Evolutionary conservation across 768 basidiomycete genomes (phyloP), one percentile per base, ranked within the genome.

Genomic region (Phylloporus sp.): DNA sequence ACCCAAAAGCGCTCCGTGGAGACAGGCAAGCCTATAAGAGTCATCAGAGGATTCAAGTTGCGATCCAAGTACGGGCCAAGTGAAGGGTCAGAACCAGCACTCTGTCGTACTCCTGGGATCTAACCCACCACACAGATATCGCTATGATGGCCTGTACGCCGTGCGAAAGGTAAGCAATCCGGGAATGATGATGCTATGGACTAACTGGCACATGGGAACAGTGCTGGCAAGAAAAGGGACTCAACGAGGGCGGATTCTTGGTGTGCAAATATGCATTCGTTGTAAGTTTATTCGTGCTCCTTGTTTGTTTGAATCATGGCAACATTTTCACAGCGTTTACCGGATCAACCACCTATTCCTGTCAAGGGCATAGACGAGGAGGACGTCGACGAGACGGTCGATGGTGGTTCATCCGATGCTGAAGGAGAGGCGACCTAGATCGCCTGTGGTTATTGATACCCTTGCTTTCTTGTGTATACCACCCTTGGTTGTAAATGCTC

Each of bases 201-300:
- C 34, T 26, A 18, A 38, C 40, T 13, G 45, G 28, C 16, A 10
- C 4, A 22, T 9, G 7, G 41, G 4, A 31, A 7, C 56, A 89
- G 83, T 85, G 82, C 5, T 91, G 88, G 88, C 77, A 78, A 67
- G 89, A 86, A 56, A 73, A 72, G 53, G 92, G 93, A 0, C 63
- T 86, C 36, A 86, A 87, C 58, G 66, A 75, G 0, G 74, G 81
- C 34, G 88, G 89, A 1, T 85, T 79, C 63, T 72, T 84, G 31
- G 91, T 97, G 23, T 95, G 93, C 73, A 89, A 91, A 65, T 94
- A 80, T 61, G 82, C 85, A 0, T 88, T 97, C 66, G 83, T 87
- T 72, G 90, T 91, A 47, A 52, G 76, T 61, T 2, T 32, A 11
- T 40, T 27, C 2, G 24, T 8, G 15, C 20, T 26, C 23, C 12